Evolutionary conservation across 768 basidiomycete genomes (phyloP).

Genomic region (Boletus tomentosulus): DNA sequence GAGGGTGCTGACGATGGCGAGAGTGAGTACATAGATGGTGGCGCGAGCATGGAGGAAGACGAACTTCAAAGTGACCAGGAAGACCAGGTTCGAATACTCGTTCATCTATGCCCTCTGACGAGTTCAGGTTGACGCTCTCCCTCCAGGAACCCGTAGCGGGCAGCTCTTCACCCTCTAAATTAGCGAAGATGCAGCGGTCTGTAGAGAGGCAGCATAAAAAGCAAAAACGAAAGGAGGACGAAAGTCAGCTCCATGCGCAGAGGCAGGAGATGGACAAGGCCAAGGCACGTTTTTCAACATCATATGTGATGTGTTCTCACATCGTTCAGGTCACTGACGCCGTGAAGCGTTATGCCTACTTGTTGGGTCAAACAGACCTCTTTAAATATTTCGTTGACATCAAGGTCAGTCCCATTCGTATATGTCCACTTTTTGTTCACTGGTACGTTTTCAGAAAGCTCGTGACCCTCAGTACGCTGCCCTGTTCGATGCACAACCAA

Average conservation of each 20-base stretch:
- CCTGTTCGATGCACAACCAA: slow-evolving; percentile 81
- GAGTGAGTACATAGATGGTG: slow-evolving; percentile 62
- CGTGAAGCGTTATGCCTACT: slow-evolving; percentile 93
- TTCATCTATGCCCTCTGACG: slow-evolving; percentile 1
- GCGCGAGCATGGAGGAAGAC: slow-evolving; percentile 54
- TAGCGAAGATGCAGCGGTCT: slow-evolving; percentile 35
- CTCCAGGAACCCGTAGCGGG: slow-evolving; percentile 18
- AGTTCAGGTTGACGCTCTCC: slow-evolving; percentile 1
- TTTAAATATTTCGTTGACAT: slow-evolving; percentile 99
- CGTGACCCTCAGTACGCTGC: slow-evolving; percentile 93
- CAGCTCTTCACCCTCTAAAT: slow-evolving; percentile 29
- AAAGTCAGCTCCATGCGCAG: slow-evolving; percentile 64
- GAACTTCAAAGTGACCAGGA: slow-evolving; percentile 56
- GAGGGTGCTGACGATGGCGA: slow-evolving; percentile 67
- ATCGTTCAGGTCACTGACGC: slow-evolving; percentile 74
- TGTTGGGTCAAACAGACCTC: slow-evolving; percentile 96
- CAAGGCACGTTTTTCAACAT: slow-evolving; percentile 48
- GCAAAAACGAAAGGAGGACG: slow-evolving; percentile 61
- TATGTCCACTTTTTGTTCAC: background rate
- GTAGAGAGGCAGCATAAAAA: slow-evolving; percentile 42
- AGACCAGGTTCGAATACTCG: slow-evolving; percentile 27
- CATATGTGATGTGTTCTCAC: slow-evolving; percentile 8
- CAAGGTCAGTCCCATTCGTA: slow-evolving; percentile 51
- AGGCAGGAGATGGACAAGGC: slow-evolving; percentile 85
- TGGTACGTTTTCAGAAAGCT: slow-evolving; percentile 50